Base-by-base conservation (phyloP, 129 eudicot species). In the Chrysanthemum seticuspe region DNA sequence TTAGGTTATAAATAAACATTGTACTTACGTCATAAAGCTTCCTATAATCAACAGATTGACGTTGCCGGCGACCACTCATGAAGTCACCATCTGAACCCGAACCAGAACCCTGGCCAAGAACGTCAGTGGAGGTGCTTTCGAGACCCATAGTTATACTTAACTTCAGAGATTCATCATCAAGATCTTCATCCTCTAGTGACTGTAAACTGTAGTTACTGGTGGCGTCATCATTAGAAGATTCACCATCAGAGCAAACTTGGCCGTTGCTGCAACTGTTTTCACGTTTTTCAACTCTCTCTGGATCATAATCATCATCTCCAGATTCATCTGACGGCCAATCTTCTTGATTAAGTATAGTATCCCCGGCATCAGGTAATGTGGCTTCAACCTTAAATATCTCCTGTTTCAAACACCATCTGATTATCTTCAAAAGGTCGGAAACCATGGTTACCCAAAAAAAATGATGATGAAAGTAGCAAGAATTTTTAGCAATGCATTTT, bases 321-420 rank as follows among this genome's bases (percentile, higher is more conserved):
- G 99, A 90, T 65, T 94, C 99, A 79, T 94, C 99, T 11, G 96
- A 91, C 0, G 99, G 97, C 96, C 97, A 94, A 13, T 89, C 96
- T 76, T 88, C 99, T 51, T 80, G 90, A 83, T 79, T 58, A 12
- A 83, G 67, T 58, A 79, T 53, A 59, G 86, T 65, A 45, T 74
- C 83, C 50, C 88, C 91, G 69, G 79, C 89, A 71, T 90, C 92
- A 68, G 96, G 86, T 47, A 88, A 86, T 58, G 79, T 60, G 66
- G 99, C 97, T 85, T 94, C 99, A 73, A 84, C 87, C 82, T 86
- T 89, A 77, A 94, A 94, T 13, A 94, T 83, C 48, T 94, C 96
- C 98, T 92, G 87, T 74, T 71, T 53, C 60, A 54, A 77, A 45
- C 7, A 40, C 45, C 67, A 72, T 50, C 21, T 54, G 16, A 74